Base-by-base conservation (phyloP, 176 grass and related monocot genomes). In the Cenchrus fungigraminus region DNA sequence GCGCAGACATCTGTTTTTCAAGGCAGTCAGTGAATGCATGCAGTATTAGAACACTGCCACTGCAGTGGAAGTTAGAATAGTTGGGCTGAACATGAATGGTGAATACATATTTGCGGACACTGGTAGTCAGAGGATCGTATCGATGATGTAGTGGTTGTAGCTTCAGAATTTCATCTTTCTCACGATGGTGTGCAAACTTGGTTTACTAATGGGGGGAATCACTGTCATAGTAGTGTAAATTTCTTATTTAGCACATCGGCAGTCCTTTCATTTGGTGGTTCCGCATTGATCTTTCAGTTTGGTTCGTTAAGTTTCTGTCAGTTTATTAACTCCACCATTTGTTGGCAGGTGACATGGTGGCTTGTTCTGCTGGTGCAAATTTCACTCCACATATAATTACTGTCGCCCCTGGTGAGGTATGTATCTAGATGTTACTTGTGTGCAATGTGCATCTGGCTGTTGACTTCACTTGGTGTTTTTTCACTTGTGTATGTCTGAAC, bases 351-450 rank as follows among this genome's bases (percentile, higher is more conserved):
- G 88, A 87, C 42, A 90, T 94, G 87, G 90, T 92, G 61, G 90
- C 94, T 1, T 89, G 88, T 76, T 92, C 96, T 85, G 91, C 97
- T 77, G 93, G 93, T 75, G 90, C 91, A 64, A 97, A 92, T 86
- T 99, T 99, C 77, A 94, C 94, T 44, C 97, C 97, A 40, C 97
- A 99, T 85, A 83, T 97, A 51, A 89, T 99, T 44, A 99, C 94
- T 54, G 94, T 99, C 46, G 94, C 97, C 73, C 87, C 92, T 61
- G 97, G 97, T 20, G 94, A 99, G 97, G 97, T 99, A 92, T 67
- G 76, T 8, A 72, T 74, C 79, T 76, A 47, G 34, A 7, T 44
- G 14, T 52, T 79, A 58, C 44, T 44, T 54, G 79, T 55, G 4
- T 25, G 25, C 25, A 25, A 15, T 70, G 69, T 47, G 16, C 68